A percentile compares a stretch with the other conserved stretches of the same genome.
phyloP scores from a whole-genome alignment of 2,329 filamentous ascomycete genomes.

The Colletotrichum plurivorum region DNA sequence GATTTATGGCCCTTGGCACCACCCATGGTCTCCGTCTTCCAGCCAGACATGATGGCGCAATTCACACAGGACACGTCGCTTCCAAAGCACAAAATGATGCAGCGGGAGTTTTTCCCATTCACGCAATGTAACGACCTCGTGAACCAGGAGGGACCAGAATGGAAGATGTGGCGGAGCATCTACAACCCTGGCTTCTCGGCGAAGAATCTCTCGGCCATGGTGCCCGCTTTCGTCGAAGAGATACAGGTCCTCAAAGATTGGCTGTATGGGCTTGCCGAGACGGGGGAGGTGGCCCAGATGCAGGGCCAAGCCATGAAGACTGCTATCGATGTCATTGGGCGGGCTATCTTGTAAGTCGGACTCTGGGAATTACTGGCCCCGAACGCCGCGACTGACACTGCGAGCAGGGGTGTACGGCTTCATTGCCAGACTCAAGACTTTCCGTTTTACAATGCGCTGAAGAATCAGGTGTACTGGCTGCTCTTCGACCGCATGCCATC shows the following conservation, averaged over 20 bases:
- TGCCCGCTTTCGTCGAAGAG: slow-evolving; percentile 56
- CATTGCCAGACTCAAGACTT: neutral
- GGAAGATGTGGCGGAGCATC: slow-evolving; percentile 47
- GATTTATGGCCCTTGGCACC: slow-evolving; percentile 47
- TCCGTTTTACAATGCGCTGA: slow-evolving; percentile 1
- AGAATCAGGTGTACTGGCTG: slow-evolving; percentile 1
- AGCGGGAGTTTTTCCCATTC: slow-evolving; percentile 46
- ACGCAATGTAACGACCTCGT: slow-evolving; percentile 50
- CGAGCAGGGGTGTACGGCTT: neutral
- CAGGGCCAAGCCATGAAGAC: slow-evolving; percentile 53
- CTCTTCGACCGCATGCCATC: slow-evolving; percentile 6
- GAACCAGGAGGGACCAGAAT: slow-evolving; percentile 47
- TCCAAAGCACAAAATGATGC: slow-evolving; percentile 48
- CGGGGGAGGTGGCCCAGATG: slow-evolving; percentile 43
- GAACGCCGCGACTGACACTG: too few relatives aligned
- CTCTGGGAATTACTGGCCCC: neutral
- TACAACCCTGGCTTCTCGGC: slow-evolving; percentile 55
- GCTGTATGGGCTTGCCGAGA: neutral
- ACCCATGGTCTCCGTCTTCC: slow-evolving; percentile 41
- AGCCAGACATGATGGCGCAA: slow-evolving; percentile 43
- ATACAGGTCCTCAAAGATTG: slow-evolving; percentile 48
- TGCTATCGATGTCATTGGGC: slow-evolving; percentile 56
- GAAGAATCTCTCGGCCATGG: slow-evolving; percentile 50
- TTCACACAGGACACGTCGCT: slow-evolving; percentile 44
- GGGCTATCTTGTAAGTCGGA: slow-evolving; percentile 46